Evolutionary conservation across 2,329 filamentous ascomycete species (phyloP).

Genomic region (Hypomyces rosellus): DNA sequence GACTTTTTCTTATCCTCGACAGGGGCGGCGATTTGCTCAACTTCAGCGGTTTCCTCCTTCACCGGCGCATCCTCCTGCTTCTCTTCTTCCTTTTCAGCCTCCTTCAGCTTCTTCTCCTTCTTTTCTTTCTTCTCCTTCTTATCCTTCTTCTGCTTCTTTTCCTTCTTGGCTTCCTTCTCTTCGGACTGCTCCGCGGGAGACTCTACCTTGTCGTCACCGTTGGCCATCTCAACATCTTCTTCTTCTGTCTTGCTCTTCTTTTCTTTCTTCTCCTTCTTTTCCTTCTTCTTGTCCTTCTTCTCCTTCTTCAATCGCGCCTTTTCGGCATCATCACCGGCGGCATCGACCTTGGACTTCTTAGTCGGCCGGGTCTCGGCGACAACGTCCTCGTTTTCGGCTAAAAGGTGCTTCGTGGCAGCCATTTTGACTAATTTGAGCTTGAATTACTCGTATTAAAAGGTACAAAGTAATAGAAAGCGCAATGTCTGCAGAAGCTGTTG

Average conservation of each 20-base stretch:
- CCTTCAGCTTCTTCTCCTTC: slow-evolving; percentile 29
- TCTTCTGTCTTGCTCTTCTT: slow-evolving; percentile 29
- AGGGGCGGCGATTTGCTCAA: slow-evolving; percentile 19
- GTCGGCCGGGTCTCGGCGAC: slow-evolving; percentile 24
- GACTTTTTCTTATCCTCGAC: slow-evolving; percentile 29
- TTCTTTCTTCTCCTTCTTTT: slow-evolving; percentile 35
- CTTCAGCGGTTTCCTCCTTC: slow-evolving; percentile 16
- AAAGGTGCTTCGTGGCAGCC: slow-evolving; percentile 35
- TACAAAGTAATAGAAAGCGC: background rate
- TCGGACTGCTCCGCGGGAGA: slow-evolving; percentile 14
- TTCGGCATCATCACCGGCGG: slow-evolving; percentile 22
- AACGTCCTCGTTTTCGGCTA: slow-evolving; percentile 30
- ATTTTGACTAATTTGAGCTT: slow-evolving; percentile 19
- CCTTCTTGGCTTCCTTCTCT: slow-evolving; percentile 28
- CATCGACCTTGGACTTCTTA: slow-evolving; percentile 35
- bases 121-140: slow-evolving; percentile 27
- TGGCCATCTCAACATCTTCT: slow-evolving; percentile 10
- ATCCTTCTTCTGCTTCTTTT: slow-evolving; percentile 21
- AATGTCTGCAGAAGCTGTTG: background rate
- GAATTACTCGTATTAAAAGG: background rate
- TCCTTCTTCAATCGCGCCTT: slow-evolving; percentile 34
- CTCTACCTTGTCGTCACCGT: slow-evolving; percentile 16
- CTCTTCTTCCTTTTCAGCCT: slow-evolving; percentile 24
- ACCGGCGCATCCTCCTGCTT: slow-evolving; percentile 29
- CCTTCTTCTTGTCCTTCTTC: slow-evolving; percentile 34